Conservation (phyloP, 495 filamentous ascomycete species). For the Tuber brumale region DNA sequence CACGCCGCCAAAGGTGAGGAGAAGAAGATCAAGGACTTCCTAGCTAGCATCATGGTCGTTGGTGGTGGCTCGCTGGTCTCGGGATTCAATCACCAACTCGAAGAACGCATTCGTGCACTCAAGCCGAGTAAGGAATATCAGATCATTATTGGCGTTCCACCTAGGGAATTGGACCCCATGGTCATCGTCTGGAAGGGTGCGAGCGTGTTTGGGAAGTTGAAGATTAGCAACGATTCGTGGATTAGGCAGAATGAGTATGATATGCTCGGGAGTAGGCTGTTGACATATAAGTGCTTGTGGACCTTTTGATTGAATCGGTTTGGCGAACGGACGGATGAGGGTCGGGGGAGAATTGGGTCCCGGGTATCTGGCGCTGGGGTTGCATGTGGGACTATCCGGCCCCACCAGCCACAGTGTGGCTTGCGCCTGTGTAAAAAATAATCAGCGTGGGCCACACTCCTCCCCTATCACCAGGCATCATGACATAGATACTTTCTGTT, state of each 20-base stretch:
- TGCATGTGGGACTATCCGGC: background rate
- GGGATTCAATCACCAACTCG: constrained; percentile 67
- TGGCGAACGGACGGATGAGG: background rate
- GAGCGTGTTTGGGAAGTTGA: constrained; percentile 91
- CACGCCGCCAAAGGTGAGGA: constrained; percentile 85
- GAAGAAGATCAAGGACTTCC: constrained; percentile 82
- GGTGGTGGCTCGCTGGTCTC: constrained; percentile 79
- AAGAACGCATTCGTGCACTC: constrained; percentile 70
- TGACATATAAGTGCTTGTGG: constrained; percentile 90
- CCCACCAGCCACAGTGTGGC: background rate
- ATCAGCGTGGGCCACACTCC: background rate
- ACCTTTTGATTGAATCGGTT: constrained; percentile 43
- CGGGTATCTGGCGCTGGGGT: background rate
- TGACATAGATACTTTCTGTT: background rate
- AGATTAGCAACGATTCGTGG: constrained; percentile 84
- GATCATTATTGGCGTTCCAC: constrained; percentile 76
- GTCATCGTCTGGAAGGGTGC: constrained; percentile 97
- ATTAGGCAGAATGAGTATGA: constrained; percentile 84
- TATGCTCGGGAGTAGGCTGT: constrained; percentile 65
- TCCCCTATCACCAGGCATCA: background rate
- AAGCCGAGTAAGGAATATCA: constrained; percentile 43
- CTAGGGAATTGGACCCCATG: constrained; percentile 86
- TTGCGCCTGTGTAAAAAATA: background rate
- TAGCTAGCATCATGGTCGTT: constrained; percentile 91
- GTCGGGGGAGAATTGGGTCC: background rate